Evolutionary conservation across 805 yeast genomes (phyloP), one percentile per base, ranked within the genome.

Genomic region (Yamadazyma scolyti): DNA sequence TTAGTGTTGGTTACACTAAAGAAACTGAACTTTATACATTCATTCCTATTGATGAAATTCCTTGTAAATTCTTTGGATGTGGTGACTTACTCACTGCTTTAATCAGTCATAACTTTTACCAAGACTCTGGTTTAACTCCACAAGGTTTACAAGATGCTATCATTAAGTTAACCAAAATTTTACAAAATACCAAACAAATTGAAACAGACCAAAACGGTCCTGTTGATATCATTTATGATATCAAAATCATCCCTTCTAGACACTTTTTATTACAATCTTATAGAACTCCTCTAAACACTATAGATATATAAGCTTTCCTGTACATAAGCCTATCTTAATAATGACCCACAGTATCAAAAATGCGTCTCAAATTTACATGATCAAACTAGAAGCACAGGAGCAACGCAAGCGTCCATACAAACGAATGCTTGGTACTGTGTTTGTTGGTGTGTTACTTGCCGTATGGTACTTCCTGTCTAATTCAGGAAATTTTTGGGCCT

Each of bases 31-130:
- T 34, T 10, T 31, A 48, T 4, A 66, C 68, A 31, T 52, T 55
- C 23, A 59, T 65, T 27, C 62, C 65, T 15, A 68, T 78, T 2
- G 60, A 66, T 4, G 56, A 60, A 42, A 72, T 82, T 9, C 58
- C 71, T 13, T 85, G 87, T 7, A 58, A 65, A 2, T 82, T 82
- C 50, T 78, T 77, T 23, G 93, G 93, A 1, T 73, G 84, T 36
- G 93, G 93, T 2, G 93, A 83, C 49, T 54, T 83, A 11, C 80
- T 82, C 50, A 64, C 79, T 3, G 87, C 81, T 1, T 47, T 83
- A 10, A 41, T 82, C 12, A 65, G 80, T 3, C 74, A 81, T 42
- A 53, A 63, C 2, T 68, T 69, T 40, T 59, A 60, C 34, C 52
- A 40, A 6, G 59, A 42, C 23, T n/a, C 20, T 6, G 28, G 25